Base-by-base conservation (phyloP, 345 rosid species). In the Eucalyptus decipiens region DNA sequence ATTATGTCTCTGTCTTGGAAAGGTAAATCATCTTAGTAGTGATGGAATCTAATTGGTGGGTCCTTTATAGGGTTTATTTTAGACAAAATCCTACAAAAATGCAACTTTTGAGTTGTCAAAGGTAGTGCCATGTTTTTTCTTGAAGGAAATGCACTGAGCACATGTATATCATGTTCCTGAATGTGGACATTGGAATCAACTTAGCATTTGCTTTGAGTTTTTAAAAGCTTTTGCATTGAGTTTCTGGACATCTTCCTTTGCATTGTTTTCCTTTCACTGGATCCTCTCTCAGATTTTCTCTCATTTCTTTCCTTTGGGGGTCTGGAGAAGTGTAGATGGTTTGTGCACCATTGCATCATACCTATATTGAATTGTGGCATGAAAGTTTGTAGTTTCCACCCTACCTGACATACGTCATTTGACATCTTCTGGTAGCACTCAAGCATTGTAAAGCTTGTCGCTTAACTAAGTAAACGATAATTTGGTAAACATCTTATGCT, bases 1-100 rank as follows among this genome's bases (percentile, higher is more conserved):
- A 40, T 92, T 98, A 90, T 95, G 97, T 90, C 94, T 97, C 40
- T 98, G 99, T 91, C 99, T 98, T 40, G 99, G 99, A 87, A 98
- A 98, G 98, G 99, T 97, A 88, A 91, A 40, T 76, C 85, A 40
- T 76, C 30, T 42, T 76, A 76, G 85, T 21, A 2, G 85, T 76
- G 80, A 67, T 24, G 80, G 91, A 76, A 76, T 76, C 15, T 72
- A 23, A 51, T 60, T 23, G 69, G 26, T 34, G 69, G 60, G n/a
- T 86, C 67, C 21, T 52, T 86, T 60, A 42, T 24, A 3, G 60
- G 60, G 88, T 54, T 86, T 86, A 6, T 76, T 76, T 76, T 21
- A 40, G 85, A 76, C 24, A 76, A 76, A 40, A 40, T 76, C 28
- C 85, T 76, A 21, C 56, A 28, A 85, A 34, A 85, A 30, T 48